A percentile compares a stretch with the other conserved stretches of the same genome.
These are phyloP conservation scores for Cyanophora paradoxa DNA, from an alignment of 78 protist species.

Conservation along the genomic window DNA sequence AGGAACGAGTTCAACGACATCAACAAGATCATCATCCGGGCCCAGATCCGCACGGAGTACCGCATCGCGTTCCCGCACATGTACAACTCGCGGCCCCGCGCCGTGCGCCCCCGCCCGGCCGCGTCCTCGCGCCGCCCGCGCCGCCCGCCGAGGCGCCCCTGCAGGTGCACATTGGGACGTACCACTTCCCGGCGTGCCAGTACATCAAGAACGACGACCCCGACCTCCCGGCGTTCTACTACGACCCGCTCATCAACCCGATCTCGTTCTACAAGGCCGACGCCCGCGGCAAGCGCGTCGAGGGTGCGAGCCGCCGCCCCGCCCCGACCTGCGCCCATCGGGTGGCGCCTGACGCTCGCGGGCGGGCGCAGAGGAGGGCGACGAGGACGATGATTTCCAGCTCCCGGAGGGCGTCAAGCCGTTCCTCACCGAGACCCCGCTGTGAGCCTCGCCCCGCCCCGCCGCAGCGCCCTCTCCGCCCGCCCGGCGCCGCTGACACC, in stretches of 20 bases:
- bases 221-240: slow-evolving; percentile 89
- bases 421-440: slow-evolving; percentile 41
- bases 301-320: no score
- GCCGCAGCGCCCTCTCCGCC: no score
- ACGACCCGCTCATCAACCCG: slow-evolving; percentile 89
- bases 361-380: slow-evolving; percentile 47
- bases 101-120: slow-evolving; percentile 80
- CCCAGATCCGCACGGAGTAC: slow-evolving; percentile 94
- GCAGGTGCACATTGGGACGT: slow-evolving; percentile 39
- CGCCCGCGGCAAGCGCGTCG: neutral
- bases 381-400: slow-evolving; percentile 43
- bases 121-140: slow-evolving; percentile 32
- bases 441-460: no score
- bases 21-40: slow-evolving; percentile 94
- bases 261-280: slow-evolving; percentile 50
- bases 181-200: slow-evolving; percentile 80
- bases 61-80: slow-evolving; percentile 96
- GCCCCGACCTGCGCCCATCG: neutral
- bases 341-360: no score
- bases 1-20: slow-evolving; percentile 99
- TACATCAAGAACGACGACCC: slow-evolving; percentile 88
- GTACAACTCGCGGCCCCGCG: slow-evolving; percentile 93
- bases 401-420: slow-evolving; percentile 61
- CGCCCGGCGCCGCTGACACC: no score
- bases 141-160: neutral